A percentile compares a stretch with the other conserved stretches of the same genome.
phyloP scores from a whole-genome alignment of 768 basidiomycete species.

The Phanerodontia chrysosporium region DNA sequence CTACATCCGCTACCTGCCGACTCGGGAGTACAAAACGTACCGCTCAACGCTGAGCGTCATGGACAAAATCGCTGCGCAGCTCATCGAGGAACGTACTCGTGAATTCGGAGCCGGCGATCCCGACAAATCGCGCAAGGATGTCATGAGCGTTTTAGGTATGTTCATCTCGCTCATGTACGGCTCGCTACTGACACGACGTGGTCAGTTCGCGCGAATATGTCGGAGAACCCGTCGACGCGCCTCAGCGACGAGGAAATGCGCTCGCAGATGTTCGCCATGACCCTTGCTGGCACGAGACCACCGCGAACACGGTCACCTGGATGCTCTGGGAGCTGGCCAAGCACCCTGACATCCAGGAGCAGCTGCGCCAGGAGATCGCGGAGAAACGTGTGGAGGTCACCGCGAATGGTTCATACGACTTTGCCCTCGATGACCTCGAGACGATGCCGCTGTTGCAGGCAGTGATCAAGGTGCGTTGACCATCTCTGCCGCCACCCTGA shows the following conservation, averaged over 20 bases:
- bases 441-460: constrained; percentile 29
- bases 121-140: constrained; percentile 48
- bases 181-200: neutral
- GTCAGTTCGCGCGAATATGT: constrained; percentile 48
- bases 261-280: constrained; percentile 18
- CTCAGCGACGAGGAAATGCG: constrained; percentile 30
- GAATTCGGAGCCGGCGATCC: constrained; percentile 29
- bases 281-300: constrained; percentile 28
- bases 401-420: constrained; percentile 22
- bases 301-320: constrained; percentile 27
- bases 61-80: constrained; percentile 40
- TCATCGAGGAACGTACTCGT: constrained; percentile 42
- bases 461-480: constrained; percentile 27
- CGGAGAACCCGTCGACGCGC: constrained; percentile 38
- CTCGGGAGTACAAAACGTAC: constrained; percentile 25
- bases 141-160: constrained; percentile 53
- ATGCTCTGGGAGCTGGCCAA: constrained; percentile 26
- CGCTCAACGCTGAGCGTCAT: constrained; percentile 22
- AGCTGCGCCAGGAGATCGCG: constrained; percentile 25
- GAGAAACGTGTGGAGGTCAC: constrained; percentile 18
- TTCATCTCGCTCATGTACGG: constrained; percentile 4
- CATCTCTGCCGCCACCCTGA: neutral
- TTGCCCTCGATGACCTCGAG: constrained; percentile 29
- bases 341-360: constrained; percentile 20
- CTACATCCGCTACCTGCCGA: constrained; percentile 26